Conservation (phyloP, 345 rosid genomes). For the Psidium guajava region DNA sequence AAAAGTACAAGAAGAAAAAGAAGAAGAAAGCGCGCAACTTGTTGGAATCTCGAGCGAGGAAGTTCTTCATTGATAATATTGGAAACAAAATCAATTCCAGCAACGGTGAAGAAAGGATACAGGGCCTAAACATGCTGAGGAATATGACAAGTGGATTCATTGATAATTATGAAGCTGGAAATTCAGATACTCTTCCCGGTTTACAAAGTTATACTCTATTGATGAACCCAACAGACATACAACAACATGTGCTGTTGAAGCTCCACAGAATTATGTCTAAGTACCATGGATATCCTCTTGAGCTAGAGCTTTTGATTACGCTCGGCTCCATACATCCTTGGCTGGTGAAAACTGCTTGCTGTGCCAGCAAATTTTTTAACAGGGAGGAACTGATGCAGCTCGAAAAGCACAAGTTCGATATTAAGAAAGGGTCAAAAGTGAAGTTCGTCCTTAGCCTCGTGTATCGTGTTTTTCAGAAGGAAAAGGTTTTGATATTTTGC, state of each 20-base stretch:
- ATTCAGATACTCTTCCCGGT: conserved; percentile 71
- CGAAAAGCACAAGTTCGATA: conserved; percentile 48
- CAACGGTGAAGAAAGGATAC: conserved; percentile 54
- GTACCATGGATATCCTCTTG: conserved; percentile 65
- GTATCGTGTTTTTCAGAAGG: conserved; percentile 53
- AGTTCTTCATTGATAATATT: conserved; percentile 66
- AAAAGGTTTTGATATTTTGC: conserved; percentile 78
- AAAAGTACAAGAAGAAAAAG: conserved; percentile 31
- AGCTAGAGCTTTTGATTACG: conserved; percentile 74
- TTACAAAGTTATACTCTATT: conserved; percentile 76
- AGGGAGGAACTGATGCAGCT: conserved; percentile 31
- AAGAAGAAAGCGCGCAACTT: conserved; percentile 51
- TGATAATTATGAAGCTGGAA: conserved; percentile 70
- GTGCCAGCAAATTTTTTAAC: conserved; percentile 49
- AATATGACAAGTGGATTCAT: conserved; percentile 71
- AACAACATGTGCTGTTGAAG: conserved; percentile 44
- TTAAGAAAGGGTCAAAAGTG: conserved; percentile 71
- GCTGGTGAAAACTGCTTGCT: conserved; percentile 56
- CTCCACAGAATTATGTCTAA: conserved; percentile 53
- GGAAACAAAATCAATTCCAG: conserved; percentile 72
- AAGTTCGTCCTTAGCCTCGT: conserved; percentile 88
- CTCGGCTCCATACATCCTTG: conserved; percentile 90
- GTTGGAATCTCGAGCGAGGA: conserved; percentile 69
- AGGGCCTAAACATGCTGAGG: conserved; percentile 70
- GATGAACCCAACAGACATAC: conserved; percentile 77